Evolutionary conservation across 2,329 filamentous ascomycete species (phyloP), one percentile per base, ranked within the genome.

Genomic region (Hyphodiscus sp.): DNA sequence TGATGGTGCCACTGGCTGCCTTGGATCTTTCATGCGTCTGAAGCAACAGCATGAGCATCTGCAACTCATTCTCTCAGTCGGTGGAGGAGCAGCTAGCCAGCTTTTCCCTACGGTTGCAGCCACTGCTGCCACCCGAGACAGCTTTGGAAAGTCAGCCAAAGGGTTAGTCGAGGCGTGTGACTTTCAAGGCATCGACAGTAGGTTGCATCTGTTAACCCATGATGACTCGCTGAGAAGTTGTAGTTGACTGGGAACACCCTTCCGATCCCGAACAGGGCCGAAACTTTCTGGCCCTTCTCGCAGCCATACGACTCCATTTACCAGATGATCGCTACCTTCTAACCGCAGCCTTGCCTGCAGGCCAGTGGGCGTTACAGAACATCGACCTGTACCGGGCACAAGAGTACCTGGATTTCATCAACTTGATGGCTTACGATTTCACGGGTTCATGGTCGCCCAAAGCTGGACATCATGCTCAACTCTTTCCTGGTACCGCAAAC

Each of bases 191-290:
- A 85, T 94, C 59, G 89, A 94, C 67, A 83, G 88, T 91, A 73
- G 68, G 79, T 64, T 23, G 11, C 5, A n/a, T 30, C 13, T 16
- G 10, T 20, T 19, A 7, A 16, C 11, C 29, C 20, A 18, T 16
- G 45, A 13, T 15, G 18, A 13, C n/a, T 38, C 18, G 23, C 33
- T 56, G 44, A 56, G 33, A 11, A 48, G 11, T 23, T 26, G 10
- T 45, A 92, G 88, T 94, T 67, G 85, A 87, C 63, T 94, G 89
- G 89, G 84, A 90, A 67, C 87, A 89, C 62, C 88, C 89, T 1
- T 77, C 77, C 51, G 76, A 86, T 65, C 67, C 75, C 1, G 74
- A 82, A 50, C 81, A 91, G 69, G 87, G 87, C 20, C 73, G 76
- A 57, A 79, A 91, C 67, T 91, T 90, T 65, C 70, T 91, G 45